Evolutionary conservation across 2,329 filamentous ascomycete genomes (phyloP).

Genomic region (Phaeophleospora eucalypticola): DNA sequence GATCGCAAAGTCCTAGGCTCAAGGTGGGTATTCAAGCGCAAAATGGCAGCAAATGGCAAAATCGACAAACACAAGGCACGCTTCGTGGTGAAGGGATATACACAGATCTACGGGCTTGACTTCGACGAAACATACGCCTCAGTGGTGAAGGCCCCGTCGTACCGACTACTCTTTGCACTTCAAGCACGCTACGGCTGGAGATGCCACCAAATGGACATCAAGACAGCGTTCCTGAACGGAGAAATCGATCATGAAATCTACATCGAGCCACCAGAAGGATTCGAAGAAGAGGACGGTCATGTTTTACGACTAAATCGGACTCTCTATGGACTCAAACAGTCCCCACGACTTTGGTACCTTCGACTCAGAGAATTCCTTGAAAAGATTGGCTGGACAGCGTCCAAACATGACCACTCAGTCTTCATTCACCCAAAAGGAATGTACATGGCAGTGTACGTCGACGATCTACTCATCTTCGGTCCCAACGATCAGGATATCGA

Average conservation of each 20-base stretch:
- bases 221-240: slow-evolving; percentile 9
- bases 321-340: slow-evolving; percentile 11
- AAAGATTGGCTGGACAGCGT: background rate
- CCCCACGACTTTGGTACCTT: slow-evolving; percentile 6
- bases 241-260: slow-evolving; percentile 11
- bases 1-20: slow-evolving; percentile 5
- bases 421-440: slow-evolving; percentile 6
- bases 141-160: slow-evolving; percentile 7
- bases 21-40: slow-evolving; percentile 7
- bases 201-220: slow-evolving; percentile 9
- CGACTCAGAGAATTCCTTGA: slow-evolving; percentile 1
- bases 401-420: slow-evolving; percentile 4
- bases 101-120: slow-evolving; percentile 7
- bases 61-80: slow-evolving; percentile 6
- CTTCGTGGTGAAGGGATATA: slow-evolving; percentile 9
- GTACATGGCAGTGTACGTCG: slow-evolving; percentile 11
- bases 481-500: slow-evolving; percentile 4
- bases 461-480: slow-evolving; percentile 13
- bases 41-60: slow-evolving; percentile 3
- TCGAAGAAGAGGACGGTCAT: background rate
- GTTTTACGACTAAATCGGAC: slow-evolving; percentile 4
- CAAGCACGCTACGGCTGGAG: slow-evolving; percentile 4
- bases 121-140: slow-evolving; percentile 8
- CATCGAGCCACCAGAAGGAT: slow-evolving; percentile 10
- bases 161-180: slow-evolving; percentile 5